Evolutionary conservation across 2,329 filamentous ascomycete species (phyloP), one percentile per base, ranked within the genome.

Genomic region (Diaporthe sp.): DNA sequence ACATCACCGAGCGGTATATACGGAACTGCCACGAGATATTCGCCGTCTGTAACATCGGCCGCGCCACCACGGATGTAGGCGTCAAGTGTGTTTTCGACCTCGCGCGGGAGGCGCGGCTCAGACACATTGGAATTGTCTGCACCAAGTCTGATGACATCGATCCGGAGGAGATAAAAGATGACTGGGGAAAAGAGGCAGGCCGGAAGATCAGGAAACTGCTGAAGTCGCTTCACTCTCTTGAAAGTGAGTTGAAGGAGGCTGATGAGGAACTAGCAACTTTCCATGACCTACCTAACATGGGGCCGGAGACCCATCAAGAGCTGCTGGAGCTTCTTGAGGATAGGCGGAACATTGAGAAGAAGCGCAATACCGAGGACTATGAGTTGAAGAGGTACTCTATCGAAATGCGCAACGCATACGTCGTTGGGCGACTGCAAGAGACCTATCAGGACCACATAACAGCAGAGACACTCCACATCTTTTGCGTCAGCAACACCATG

Each of bases 1-100:
- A 79, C 31, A 84, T 88, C 22, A 87, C 87, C 0, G 87, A 89
- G 74, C 82, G 84, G 0, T 88, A 88, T 72, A 61, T 89, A 0
- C 77, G 85, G 2, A 53, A 84, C 42, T 89, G 87, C 72, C 78
- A 89, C 71, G 87, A 88, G 74, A 86, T 89, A 4, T 86, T 89
- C 70, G 86, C 83, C 0, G 82, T 89, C 1, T 85, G 84, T 68
- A 79, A 80, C 34, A 86, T 86, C 22, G 84, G 83, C 0, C 82
- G 88, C 13, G 87, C 86, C 0, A 81, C 78, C 1, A 87, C 84
- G 0, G 85, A 88, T 73, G 79, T 80, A 25, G 85, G 86, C 0
- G 84, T 89, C 1, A 77, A 77, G 34, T 79, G 80, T 13, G 84
- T 88, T 0, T 84, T 88, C 68, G 81, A 86, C 1, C 79, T 88